Evolutionary conservation across 1,284 basidiomycete genomes (phyloP).

Genomic region (Irpex sp.): DNA sequence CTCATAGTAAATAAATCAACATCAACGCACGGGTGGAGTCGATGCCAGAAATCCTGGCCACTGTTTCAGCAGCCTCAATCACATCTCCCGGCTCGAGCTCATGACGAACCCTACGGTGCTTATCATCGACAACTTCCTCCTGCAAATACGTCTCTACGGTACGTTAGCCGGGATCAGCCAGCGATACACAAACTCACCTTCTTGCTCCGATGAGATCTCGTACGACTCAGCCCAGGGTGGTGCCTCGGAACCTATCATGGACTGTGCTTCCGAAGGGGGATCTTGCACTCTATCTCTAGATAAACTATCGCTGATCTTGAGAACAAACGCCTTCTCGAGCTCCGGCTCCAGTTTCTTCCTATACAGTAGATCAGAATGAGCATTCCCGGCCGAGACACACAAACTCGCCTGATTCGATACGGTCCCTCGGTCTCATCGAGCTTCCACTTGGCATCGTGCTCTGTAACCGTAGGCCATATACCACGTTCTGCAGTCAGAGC

Average conservation of each 20-base stretch:
- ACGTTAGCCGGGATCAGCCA: neutral
- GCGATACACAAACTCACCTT: conserved; percentile 37
- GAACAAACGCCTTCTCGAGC: conserved; percentile 44
- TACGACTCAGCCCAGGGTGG: conserved; percentile 81
- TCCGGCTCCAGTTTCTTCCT: conserved; percentile 75
- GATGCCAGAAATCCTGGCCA: conserved; percentile 82
- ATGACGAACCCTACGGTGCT: conserved; percentile 75
- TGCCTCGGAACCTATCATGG: conserved; percentile 56
- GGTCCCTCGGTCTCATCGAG: conserved; percentile 90
- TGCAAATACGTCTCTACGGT: conserved; percentile 32
- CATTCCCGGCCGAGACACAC: neutral
- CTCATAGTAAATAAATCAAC: neutral
- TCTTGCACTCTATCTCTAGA: conserved; percentile 55
- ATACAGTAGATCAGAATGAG: neutral
- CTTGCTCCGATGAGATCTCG: conserved; percentile 63
- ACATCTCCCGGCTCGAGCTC: conserved; percentile 88
- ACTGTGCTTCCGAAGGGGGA: conserved; percentile 56
- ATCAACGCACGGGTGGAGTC: conserved; percentile 74
- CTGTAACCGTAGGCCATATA: conserved; percentile 63
- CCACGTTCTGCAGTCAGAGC: conserved; percentile 70
- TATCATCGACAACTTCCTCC: conserved; percentile 76
- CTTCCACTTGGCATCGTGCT: conserved; percentile 55
- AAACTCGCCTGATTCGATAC: conserved; percentile 68
- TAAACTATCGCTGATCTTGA: conserved; percentile 45
- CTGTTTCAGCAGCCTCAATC: conserved; percentile 87